Conservation (phyloP, 106 monocot species). For the Allium sativum region DNA sequence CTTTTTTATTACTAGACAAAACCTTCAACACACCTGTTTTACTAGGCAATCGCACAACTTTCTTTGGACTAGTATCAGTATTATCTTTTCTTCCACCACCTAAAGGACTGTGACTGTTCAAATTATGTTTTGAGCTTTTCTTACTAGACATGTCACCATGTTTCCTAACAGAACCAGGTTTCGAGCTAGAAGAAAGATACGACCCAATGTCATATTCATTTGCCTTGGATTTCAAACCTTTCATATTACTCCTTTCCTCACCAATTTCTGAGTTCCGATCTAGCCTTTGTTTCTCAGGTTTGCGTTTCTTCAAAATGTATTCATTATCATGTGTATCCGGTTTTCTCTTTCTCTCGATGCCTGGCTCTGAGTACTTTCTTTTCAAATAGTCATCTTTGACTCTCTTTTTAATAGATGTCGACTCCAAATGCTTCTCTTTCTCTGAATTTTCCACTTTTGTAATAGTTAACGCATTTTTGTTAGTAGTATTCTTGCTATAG, state of each 20-base stretch:
- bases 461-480: background rate
- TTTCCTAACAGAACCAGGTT: background rate
- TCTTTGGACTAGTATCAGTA: background rate
- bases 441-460: background rate
- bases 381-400: background rate
- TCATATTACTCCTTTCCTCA: conserved; percentile 2
- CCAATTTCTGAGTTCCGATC: background rate
- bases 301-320: background rate
- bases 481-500: background rate
- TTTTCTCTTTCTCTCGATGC: conserved; percentile 5
- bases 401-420: background rate
- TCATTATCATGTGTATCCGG: conserved; percentile 1
- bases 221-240: background rate
- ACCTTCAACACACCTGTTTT: conserved; percentile 5
- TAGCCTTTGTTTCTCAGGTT: conserved; percentile 4
- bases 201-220: background rate
- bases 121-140: background rate
- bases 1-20: conserved; percentile 5
- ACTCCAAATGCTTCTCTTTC: background rate
- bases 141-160: background rate
- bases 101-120: background rate
- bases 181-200: background rate
- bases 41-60: background rate
- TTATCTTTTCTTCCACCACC: background rate
- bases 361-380: background rate